Percentiles rank a stretch among this genome's conserved stretches.
Evolutionary conservation across 495 filamentous ascomycete genomes (phyloP).

Genomic region (Daldinia concentrica): DNA sequence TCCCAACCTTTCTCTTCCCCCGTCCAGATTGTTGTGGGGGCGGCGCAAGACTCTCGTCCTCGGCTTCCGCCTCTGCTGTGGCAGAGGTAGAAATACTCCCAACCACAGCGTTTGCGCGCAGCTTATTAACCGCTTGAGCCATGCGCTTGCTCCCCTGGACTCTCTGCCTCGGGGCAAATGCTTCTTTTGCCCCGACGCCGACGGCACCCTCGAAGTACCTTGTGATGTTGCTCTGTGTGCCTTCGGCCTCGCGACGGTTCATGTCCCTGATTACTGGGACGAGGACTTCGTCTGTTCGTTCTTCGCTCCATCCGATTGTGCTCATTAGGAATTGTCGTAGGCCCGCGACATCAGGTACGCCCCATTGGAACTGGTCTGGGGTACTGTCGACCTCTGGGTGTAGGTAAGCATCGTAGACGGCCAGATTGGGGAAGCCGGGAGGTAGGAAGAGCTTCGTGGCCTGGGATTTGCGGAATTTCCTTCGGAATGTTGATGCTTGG

Average conservation of each 20-base stretch:
- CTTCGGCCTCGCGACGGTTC: conserved; percentile 85
- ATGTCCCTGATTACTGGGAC: conserved; percentile 95
- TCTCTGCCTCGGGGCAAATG: conserved; percentile 80
- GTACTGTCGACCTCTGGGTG: conserved; percentile 83
- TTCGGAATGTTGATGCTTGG: conserved; percentile 68
- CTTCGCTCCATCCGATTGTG: conserved; percentile 92
- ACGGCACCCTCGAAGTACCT: conserved; percentile 71
- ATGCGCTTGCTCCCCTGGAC: conserved; percentile 79
- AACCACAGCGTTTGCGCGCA: conserved; percentile 56
- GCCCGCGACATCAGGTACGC: conserved; percentile 89
- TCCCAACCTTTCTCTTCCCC: conserved; percentile 39
- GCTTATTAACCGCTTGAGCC: conserved; percentile 78
- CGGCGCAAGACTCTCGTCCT: conserved; percentile 33
- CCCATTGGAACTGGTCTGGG: conserved; percentile 88
- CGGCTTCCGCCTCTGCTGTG: conserved; percentile 6
- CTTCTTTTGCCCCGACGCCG: conserved; percentile 60
- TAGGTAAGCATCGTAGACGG: conserved; percentile 83
- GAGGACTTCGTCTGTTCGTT: conserved; percentile 91
- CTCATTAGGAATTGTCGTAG: conserved; percentile 86
- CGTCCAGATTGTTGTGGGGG: conserved; percentile 9
- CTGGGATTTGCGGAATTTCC: conserved; percentile 79
- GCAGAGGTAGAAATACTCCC: conserved; percentile 12
- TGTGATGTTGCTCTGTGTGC: conserved; percentile 97
- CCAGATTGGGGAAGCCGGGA: conserved; percentile 74
- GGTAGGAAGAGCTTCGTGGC: conserved; percentile 87